Base-by-base conservation (phyloP, 2,329 filamentous ascomycete genomes). In the Neopestalotiopsis rosae region DNA sequence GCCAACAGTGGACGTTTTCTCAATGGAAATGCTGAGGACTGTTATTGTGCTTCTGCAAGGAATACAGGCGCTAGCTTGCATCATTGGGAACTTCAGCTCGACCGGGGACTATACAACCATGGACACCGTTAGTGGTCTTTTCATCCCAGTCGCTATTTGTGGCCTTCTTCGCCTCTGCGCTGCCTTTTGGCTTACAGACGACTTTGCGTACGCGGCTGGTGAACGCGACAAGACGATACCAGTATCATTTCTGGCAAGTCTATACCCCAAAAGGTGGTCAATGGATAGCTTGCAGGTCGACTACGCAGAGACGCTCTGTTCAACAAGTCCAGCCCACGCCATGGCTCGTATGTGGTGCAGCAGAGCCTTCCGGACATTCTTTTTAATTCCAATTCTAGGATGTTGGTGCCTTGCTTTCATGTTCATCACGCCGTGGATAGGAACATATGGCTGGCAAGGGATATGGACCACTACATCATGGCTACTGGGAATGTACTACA, bases 101-200 rank as follows among this genome's bases (percentile, higher is more conserved):
- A n/a, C 17, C 9, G 34, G 28, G 7, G 66, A 69, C 49, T 68
- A 66, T 17, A 68, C 65, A 34, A 52, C 32, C 14, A 68, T 61
- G 24, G 62, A 71, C 30, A 70, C 67, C 4, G 42, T 72, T 17
- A 68, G 71, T 58, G 49, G 57, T 7, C 61, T 76, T 28, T 74
- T 75, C 61, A 72, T 71, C 13, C 73, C 74, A 3, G 14, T 74
- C n/a, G 70, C 75, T 3, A 64, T 74, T 17, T 65, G 73, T 13
- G 71, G 75, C n/a, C 71, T 77, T 5, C 34, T 75, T 28, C 69
- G 72, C 30, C 70, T 74, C 1, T 69, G 64, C 38, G 69, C 70
- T n/a, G 72, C 71, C 4, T 61, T 73, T 17, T 76, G 75, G 73
- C 61, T 76, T 38, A 73, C 74, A 0, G 72, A 75, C 6, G 71